These are phyloP conservation scores for Canna indica DNA, from an alignment of 176 grass and related monocot species.

Conservation along the genomic window DNA sequence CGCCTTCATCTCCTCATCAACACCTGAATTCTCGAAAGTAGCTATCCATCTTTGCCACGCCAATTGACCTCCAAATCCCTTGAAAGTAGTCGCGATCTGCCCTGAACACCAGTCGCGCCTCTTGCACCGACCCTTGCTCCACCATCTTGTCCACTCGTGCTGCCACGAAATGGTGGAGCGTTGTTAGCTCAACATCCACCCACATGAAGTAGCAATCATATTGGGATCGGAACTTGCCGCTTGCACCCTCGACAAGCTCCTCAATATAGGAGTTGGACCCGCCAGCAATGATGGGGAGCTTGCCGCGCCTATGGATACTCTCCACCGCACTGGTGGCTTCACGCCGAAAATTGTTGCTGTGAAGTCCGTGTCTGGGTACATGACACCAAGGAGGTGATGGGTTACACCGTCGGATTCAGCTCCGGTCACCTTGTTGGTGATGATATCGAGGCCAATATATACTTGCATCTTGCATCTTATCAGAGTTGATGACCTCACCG, in stretches of 20 bases:
- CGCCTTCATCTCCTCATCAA: neutral
- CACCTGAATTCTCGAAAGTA: slow-evolving; percentile 21
- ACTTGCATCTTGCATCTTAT: slow-evolving; percentile 18
- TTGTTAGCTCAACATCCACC: too few species aligned
- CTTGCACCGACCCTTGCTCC: slow-evolving; percentile 5
- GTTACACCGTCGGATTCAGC: too few species aligned
- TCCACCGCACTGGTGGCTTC: neutral
- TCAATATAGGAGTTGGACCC: slow-evolving; percentile 16
- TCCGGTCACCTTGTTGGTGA: slow-evolving; percentile 19
- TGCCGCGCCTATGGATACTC: too few species aligned
- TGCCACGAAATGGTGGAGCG: too few species aligned
- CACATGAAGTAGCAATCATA: too few species aligned
- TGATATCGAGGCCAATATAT: slow-evolving; percentile 2
- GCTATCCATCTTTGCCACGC: slow-evolving; percentile 35
- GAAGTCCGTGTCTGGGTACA: neutral
- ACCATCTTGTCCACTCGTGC: slow-evolving; percentile 14
- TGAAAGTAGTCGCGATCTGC: too few species aligned
- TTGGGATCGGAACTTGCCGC: too few species aligned
- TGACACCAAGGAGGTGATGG: too few species aligned
- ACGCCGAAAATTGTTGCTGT: neutral
- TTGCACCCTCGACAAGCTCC: slow-evolving; percentile 1
- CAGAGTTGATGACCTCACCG: slow-evolving; percentile 14
- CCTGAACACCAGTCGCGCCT: slow-evolving; percentile 7
- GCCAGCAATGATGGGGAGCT: slow-evolving; percentile 4
- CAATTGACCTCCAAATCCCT: slow-evolving; percentile 30